These are phyloP conservation scores for Ensete glaucum DNA, from an alignment of 176 grass and related monocot species.

Conservation along the genomic window DNA sequence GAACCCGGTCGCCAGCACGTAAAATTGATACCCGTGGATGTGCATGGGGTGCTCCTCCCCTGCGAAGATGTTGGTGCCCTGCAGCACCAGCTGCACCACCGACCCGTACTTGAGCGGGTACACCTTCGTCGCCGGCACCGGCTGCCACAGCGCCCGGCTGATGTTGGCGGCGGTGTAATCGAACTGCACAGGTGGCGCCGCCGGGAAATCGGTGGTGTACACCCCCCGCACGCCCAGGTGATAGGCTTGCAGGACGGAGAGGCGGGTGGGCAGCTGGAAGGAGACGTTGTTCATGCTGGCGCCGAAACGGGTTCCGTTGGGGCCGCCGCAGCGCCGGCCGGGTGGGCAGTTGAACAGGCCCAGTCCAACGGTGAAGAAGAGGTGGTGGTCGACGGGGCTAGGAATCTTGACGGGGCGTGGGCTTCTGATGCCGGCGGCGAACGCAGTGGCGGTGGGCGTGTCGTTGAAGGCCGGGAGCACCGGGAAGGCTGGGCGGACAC, in stretches of 20 bases:
- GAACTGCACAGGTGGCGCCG: constrained; percentile 7
- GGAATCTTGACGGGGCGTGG: not conserved
- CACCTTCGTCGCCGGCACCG: constrained; percentile 41
- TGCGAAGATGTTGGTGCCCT: constrained; percentile 80
- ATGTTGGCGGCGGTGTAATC: constrained; percentile 4
- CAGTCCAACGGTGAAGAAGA: constrained; percentile 10
- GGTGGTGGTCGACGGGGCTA: constrained; percentile 9
- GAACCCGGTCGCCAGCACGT: constrained; percentile 82
- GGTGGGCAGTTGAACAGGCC: constrained; percentile 6
- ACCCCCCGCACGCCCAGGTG: not conserved
- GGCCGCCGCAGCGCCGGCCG: not conserved
- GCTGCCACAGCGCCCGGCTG: constrained; percentile 42
- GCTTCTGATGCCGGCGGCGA: not conserved
- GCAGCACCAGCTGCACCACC: constrained; percentile 71
- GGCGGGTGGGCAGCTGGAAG: not conserved
- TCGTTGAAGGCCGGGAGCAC: constrained; percentile 4
- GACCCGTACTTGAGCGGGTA: constrained; percentile 56
- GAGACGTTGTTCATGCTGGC: constrained; percentile 22
- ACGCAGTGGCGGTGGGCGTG: not conserved
- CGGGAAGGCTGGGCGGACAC: not conserved
- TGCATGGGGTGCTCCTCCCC: constrained; percentile 91
- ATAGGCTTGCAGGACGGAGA: not conserved
- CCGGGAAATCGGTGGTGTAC: constrained; percentile 7
- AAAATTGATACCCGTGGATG: constrained; percentile 91
- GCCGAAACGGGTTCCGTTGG: not conserved